Base-by-base conservation (phyloP, 495 filamentous ascomycete species). In the Penicillium subrubescens region DNA sequence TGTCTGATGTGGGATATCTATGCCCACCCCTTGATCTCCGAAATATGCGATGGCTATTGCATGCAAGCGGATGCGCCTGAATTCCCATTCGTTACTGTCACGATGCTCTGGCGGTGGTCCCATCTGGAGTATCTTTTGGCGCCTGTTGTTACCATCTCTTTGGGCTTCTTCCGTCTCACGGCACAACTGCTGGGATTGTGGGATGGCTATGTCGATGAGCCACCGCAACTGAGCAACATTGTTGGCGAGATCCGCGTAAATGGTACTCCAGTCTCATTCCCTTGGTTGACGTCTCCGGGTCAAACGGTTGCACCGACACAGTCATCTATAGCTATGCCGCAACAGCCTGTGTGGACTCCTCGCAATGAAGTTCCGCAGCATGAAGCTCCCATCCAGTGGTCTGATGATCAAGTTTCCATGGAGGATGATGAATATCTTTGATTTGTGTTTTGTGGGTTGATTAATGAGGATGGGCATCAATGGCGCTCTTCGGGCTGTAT, bases 1-100 rank as follows among this genome's bases (percentile, higher is more conserved):
- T 82, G 82, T 0, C 74, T 78, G 12, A 86, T 89, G 81, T 88
- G 86, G 69, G 80, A 78, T 48, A 70, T 77, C n/a, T 92, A 85
- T 73, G 88, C 86, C 74, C 86, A 87, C 57, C 83, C 87, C 0
- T 64, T 76, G 41, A 61, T 84, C 66, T 76, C 87, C 7, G 71
- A 78, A 21, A 73, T 68, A 15, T 84, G 80, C 51, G 68, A 75
- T 19, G 77, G 81, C 8, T 82, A 83, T 53, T 83, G 83, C 48
- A 71, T 84, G 0, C 74, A 69, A 25, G 76, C 81, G 10, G 69
- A 83, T 60, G 81, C 81, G 19, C 83, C 83, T 0, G 41, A 68
- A 0, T 83, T 80, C 52, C 82, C 82, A 0, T 82, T 76, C 37
- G 80, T 81, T 19, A 70, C 82, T 2, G 73, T 75, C 14, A 84